These are phyloP conservation scores for Trichoderma atroviride DNA, from an alignment of 2,329 filamentous ascomycete species.

Conservation along the genomic window DNA sequence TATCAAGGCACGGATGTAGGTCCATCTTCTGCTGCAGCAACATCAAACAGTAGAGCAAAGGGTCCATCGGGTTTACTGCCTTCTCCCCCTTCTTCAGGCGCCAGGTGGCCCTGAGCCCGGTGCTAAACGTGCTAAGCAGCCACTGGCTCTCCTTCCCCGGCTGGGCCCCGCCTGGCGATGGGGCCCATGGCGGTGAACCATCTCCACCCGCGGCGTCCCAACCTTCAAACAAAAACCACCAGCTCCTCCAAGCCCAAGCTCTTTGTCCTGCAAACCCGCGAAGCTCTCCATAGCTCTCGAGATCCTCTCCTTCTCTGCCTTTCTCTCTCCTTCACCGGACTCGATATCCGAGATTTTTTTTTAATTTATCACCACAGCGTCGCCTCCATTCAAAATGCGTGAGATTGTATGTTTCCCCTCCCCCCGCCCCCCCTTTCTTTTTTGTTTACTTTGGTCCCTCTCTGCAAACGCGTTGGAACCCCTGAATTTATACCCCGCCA, in stretches of 20 bases:
- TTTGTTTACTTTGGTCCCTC: conserved; percentile 28
- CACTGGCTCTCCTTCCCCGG: conserved; percentile 18
- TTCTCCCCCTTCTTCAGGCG: conserved; percentile 1
- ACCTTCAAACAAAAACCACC: conserved; percentile 23
- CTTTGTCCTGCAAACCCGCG: conserved; percentile 34
- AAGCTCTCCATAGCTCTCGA: conserved; percentile 42
- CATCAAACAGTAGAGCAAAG: background rate
- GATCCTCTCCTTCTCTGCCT: conserved; percentile 29
- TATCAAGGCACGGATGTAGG: no score
- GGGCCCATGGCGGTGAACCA: conserved; percentile 36
- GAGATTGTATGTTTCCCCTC: conserved; percentile 64
- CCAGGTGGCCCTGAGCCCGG: background rate
- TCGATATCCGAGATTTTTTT: conserved; percentile 22
- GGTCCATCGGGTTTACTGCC: background rate
- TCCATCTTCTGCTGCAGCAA: background rate
- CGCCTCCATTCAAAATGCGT: conserved; percentile 58
- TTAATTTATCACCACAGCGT: conserved; percentile 34
- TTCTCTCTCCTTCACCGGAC: conserved; percentile 26
- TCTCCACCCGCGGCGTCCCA: conserved; percentile 16
- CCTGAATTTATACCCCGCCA: conserved; percentile 44
- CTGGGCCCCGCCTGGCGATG: conserved; percentile 17
- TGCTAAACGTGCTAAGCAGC: background rate
- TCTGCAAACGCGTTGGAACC: conserved; percentile 44
- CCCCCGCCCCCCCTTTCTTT: background rate
- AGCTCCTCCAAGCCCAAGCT: conserved; percentile 24